A percentile compares a stretch with the other conserved stretches of the same genome.
Evolutionary conservation across 495 filamentous ascomycete species (phyloP).

Genomic region (Aspergillus conjunctus): DNA sequence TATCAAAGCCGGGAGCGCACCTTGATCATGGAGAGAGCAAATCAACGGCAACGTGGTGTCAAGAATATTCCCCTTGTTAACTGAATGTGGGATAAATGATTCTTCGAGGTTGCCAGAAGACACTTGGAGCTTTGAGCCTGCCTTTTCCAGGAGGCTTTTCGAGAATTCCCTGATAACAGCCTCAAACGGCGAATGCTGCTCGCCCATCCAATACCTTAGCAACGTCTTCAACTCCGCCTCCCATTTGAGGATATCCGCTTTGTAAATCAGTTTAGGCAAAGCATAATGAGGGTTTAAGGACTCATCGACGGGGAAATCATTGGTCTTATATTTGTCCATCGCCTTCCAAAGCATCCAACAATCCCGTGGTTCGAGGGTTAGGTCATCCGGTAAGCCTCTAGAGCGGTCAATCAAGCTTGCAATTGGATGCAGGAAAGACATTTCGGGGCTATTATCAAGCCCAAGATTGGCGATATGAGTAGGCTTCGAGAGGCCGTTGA

Average conservation of each 20-base stretch:
- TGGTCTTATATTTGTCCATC: constrained; percentile 57
- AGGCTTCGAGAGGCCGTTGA: constrained; percentile 54
- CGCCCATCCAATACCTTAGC: constrained; percentile 61
- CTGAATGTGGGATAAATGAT: too few species aligned
- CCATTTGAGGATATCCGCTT: constrained; percentile 67
- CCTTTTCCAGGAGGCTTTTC: constrained; percentile 3
- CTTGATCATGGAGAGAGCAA: constrained; percentile 58
- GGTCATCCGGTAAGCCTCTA: constrained; percentile 62
- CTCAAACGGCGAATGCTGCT: constrained; percentile 62
- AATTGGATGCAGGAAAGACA: constrained; percentile 70
- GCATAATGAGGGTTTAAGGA: constrained; percentile 49
- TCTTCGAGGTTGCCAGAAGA: constrained; percentile 6
- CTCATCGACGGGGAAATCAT: constrained; percentile 44
- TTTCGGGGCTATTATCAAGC: constrained; percentile 52
- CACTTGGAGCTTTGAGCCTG: background rate
- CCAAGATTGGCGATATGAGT: constrained; percentile 44
- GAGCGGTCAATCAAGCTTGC: constrained; percentile 60
- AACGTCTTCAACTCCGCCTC: constrained; percentile 60
- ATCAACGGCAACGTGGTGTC: constrained; percentile 61
- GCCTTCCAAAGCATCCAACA: constrained; percentile 63
- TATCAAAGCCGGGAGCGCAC: constrained; percentile 70
- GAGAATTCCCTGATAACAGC: constrained; percentile 47
- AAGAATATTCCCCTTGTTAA: constrained; percentile 28
- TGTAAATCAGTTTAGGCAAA: constrained; percentile 51
- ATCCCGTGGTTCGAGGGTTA: constrained; percentile 70